Conservation (phyloP, 768 basidiomycete species). For the Pholiota microspora region DNA sequence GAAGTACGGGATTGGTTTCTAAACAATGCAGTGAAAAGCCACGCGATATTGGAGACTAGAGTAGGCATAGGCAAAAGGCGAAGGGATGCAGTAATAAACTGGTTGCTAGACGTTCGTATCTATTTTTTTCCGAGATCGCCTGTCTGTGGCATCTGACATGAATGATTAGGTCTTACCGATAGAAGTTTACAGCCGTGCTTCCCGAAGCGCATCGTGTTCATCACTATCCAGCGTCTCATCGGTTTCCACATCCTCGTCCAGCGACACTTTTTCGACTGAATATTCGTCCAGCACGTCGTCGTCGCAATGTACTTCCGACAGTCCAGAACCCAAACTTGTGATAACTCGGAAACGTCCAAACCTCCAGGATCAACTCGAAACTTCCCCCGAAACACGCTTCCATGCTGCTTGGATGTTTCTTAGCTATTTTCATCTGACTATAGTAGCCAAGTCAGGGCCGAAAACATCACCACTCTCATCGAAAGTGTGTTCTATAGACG, state of each 20-base stretch:
- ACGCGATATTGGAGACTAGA: background rate
- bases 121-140: background rate
- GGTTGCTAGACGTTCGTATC: constrained; percentile 40
- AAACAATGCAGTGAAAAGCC: background rate
- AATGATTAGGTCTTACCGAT: constrained; percentile 24
- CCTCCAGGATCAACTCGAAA: constrained; percentile 52
- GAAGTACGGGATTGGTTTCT: background rate
- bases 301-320: constrained; percentile 7
- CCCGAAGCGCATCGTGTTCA: background rate
- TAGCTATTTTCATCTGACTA: constrained; percentile 49
- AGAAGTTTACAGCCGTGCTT: constrained; percentile 5
- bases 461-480: constrained; percentile 6
- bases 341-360: constrained; percentile 23
- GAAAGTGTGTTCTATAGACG: constrained; percentile 13
- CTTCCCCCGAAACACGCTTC: constrained; percentile 58
- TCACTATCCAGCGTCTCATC: background rate
- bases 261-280: background rate
- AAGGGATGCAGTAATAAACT: constrained; percentile 19
- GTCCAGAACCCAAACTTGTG: constrained; percentile 8
- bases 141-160: too few species aligned
- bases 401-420: constrained; percentile 62
- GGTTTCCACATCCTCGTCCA: background rate
- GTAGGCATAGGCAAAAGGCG: constrained; percentile 18
- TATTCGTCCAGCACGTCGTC: constrained; percentile 1
- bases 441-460: constrained; percentile 13